Base-by-base conservation (phyloP, 2,329 filamentous ascomycete genomes). In the Sclerotinia subarctica region DNA sequence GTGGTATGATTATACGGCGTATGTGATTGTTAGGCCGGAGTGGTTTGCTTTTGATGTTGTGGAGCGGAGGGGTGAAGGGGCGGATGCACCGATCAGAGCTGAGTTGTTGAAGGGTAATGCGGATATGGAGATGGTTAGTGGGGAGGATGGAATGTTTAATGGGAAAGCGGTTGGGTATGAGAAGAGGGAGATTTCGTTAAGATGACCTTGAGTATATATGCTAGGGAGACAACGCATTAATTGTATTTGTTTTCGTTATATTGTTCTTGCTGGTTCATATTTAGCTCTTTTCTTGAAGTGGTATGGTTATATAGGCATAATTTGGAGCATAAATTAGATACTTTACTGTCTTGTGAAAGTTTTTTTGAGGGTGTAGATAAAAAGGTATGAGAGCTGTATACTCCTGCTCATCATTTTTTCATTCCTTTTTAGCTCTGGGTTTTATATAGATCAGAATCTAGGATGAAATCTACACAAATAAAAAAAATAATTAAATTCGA, bases 1-100 rank as follows among this genome's bases (percentile, higher is more conserved):
- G 19, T 67, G 56, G 64, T 60, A 35, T 46, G 56, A 67, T 53
- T 67, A 67, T 32, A 67, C 54, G 19, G 54, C 64, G 10, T 67
- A 62, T 53, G 46, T 52, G 4, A 67, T 67, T 52, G 54, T 67
- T 13, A 60, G 56, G 5, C 64, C 64, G 19, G 64, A 67, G 21
- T 67, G 64, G 64, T 67, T 67, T 32, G 24, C 64, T 19, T 67
- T 67, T 26, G 56, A 62, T 52, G 47, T 67, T 47, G 46, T 44
- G 35, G 46, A 42, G 54, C 38, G 64, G 6, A 19, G 11, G 10
- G 32, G 19, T 5, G 47, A 21, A 17, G 29, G 35, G 13, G 7
- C 44, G 35, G 64, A 24, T 38, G 53, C 32, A 6, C 21, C 53
- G 11, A 38, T 32, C 38, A 62, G 46, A n/a, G 17, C 46, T n/a